Conservation (phyloP, 495 filamentous ascomycete species). For the Hapsidospora chrysogenum region DNA sequence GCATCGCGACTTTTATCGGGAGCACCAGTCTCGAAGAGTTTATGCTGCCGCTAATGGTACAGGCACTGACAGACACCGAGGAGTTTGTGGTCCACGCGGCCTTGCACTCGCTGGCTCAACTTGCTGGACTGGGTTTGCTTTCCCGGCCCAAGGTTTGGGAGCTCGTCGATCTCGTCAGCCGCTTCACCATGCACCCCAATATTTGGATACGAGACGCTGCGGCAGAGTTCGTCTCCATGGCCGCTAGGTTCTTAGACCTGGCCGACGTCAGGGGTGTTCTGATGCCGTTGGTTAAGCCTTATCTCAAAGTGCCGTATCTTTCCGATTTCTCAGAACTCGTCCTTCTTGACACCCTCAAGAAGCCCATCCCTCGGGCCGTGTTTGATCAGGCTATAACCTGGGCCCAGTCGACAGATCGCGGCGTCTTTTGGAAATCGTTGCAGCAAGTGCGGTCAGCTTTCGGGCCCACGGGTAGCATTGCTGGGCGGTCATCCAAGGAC, state of each 20-base stretch:
- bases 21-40: slow-evolving; percentile 83
- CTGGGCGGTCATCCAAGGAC: slow-evolving; percentile 12
- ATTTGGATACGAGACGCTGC: slow-evolving; percentile 88
- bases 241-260: slow-evolving; percentile 57
- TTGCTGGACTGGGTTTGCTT: slow-evolving; percentile 77
- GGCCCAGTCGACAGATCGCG: slow-evolving; percentile 64
- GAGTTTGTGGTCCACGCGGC: slow-evolving; percentile 91
- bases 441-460: slow-evolving; percentile 38
- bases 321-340: slow-evolving; percentile 47
- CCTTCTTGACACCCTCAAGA: slow-evolving; percentile 71
- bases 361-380: slow-evolving; percentile 58
- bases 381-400: slow-evolving; percentile 77
- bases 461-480: slow-evolving; percentile 21
- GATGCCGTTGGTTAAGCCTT: slow-evolving; percentile 60
- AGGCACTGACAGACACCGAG: slow-evolving; percentile 89
- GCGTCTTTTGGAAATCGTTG: slow-evolving; percentile 70
- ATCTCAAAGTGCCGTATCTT: slow-evolving; percentile 41
- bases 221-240: slow-evolving; percentile 61
- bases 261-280: slow-evolving; percentile 76
- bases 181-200: slow-evolving; percentile 87
- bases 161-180: slow-evolving; percentile 58
- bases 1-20: slow-evolving; percentile 81
- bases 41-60: slow-evolving; percentile 89
- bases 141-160: slow-evolving; percentile 77
- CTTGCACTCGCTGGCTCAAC: slow-evolving; percentile 70